These are phyloP conservation scores for Schizonepeta tenuifolia DNA, from an alignment of 257 asterid species.

Conservation along the genomic window DNA sequence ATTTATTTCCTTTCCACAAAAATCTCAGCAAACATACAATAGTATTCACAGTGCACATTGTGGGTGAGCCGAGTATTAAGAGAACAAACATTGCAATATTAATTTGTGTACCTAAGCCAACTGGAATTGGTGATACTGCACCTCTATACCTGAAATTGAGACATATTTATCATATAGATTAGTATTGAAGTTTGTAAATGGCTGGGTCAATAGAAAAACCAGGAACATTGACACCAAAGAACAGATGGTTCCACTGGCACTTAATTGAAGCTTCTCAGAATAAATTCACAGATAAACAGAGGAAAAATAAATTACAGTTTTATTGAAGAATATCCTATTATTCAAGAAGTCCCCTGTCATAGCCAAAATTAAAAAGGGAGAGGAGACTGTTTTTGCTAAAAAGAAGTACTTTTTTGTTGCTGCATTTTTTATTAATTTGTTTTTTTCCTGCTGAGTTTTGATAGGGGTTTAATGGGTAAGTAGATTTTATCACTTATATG, in stretches of 20 bases:
- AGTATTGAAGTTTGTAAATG: neutral
- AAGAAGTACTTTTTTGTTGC: neutral
- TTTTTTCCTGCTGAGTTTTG: slow-evolving; percentile 7
- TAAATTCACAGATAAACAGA: neutral
- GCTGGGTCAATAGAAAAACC: slow-evolving; percentile 4
- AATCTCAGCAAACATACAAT: too few species aligned
- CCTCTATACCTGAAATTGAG: too few species aligned
- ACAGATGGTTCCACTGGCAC: neutral
- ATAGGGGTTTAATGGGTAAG: neutral
- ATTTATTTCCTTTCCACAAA: too few species aligned
- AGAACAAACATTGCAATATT: too few species aligned
- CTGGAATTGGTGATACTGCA: too few species aligned
- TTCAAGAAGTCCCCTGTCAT: neutral
- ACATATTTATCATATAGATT: too few species aligned
- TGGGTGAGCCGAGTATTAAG: too few species aligned
- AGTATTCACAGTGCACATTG: too few species aligned
- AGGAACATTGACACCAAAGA: neutral
- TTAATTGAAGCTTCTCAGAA: slow-evolving; percentile 17
- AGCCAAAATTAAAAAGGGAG: neutral
- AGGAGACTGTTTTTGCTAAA: neutral
- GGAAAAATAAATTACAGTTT: neutral
- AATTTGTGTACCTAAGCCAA: too few species aligned
- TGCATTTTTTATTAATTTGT: too few species aligned
- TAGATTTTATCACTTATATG: neutral
- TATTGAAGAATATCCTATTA: neutral